Evolutionary conservation across 495 filamentous ascomycete genomes (phyloP).

Genomic region (Trypethelium eluteriae): DNA sequence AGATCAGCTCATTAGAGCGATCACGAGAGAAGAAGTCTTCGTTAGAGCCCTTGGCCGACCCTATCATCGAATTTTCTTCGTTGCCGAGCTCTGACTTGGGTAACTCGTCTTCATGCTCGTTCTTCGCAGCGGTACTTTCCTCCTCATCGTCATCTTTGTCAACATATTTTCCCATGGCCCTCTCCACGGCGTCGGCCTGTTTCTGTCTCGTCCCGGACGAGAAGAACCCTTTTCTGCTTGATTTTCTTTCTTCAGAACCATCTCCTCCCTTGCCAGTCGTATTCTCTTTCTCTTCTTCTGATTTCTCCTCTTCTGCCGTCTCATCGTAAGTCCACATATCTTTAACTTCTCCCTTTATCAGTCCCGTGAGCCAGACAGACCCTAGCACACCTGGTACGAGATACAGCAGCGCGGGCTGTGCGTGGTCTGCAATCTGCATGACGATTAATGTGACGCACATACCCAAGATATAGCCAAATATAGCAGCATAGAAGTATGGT

Average conservation of each 20-base stretch:
- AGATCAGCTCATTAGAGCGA: constrained; percentile 25
- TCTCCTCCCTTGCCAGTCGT: constrained; percentile 21
- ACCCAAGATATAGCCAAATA: constrained; percentile 70
- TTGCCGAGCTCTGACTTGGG: background rate
- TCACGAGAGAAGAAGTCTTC: constrained; percentile 12
- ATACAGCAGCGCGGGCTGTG: constrained; percentile 87
- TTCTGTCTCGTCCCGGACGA: constrained; percentile 22
- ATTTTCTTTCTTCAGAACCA: constrained; percentile 6
- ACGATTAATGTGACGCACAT: constrained; percentile 71
- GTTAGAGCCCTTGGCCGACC: background rate
- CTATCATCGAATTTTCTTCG: constrained; percentile 6
- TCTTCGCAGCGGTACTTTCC: background rate
- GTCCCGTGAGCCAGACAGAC: constrained; percentile 72
- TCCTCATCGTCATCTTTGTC: constrained; percentile 12
- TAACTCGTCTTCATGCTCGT: constrained; percentile 11
- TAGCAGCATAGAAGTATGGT: constrained; percentile 73
- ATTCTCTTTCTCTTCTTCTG: constrained; percentile 27
- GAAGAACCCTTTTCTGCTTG: constrained; percentile 23
- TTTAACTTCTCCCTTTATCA: constrained; percentile 57
- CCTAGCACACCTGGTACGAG: constrained; percentile 79
- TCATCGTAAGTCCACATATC: constrained; percentile 81
- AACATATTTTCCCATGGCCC: constrained; percentile 18
- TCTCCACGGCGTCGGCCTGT: constrained; percentile 21
- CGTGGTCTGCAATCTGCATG: constrained; percentile 69
- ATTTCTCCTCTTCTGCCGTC: constrained; percentile 37